phyloP scores from a whole-genome alignment of 192 early-diverging fungal species.

The Umbelopsis isabellina region DNA sequence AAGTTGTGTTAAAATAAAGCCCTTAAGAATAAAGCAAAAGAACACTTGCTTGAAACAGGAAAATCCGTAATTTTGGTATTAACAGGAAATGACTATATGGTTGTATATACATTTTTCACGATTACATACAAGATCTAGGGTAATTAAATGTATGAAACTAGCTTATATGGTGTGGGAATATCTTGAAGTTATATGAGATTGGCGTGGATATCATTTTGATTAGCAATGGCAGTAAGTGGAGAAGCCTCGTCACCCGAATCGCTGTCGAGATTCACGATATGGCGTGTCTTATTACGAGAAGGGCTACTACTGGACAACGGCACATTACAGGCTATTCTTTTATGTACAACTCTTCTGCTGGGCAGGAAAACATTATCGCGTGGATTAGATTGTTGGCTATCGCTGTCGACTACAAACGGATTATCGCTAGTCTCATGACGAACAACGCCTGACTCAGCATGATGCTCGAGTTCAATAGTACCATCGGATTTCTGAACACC shows the following conservation, averaged over 20 bases:
- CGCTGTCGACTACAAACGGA: background rate
- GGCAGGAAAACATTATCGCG: background rate
- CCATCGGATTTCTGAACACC: background rate
- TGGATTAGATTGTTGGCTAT: background rate
- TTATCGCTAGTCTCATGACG: background rate
- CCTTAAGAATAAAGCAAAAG: background rate
- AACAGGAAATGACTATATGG: too few species aligned
- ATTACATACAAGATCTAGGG: too few species aligned
- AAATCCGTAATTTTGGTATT: too few species aligned
- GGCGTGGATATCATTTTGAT: background rate
- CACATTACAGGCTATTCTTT: background rate
- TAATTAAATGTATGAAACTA: too few species aligned
- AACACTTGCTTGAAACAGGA: slow-evolving; percentile 7
- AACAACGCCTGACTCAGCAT: background rate
- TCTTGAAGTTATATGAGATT: background rate
- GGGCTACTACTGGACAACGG: background rate
- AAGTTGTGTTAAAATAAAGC: too few species aligned
- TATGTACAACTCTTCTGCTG: too few species aligned
- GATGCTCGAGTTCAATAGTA: background rate
- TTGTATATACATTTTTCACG: too few species aligned
- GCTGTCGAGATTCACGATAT: background rate
- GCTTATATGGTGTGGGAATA: too few species aligned
- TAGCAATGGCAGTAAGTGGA: background rate
- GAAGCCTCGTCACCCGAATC: background rate
- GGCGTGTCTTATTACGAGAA: background rate